Evolutionary conservation across 2,329 filamentous ascomycete genomes (phyloP), one percentile per base, ranked within the genome.

Genomic region (Fusarium mundagurra): DNA sequence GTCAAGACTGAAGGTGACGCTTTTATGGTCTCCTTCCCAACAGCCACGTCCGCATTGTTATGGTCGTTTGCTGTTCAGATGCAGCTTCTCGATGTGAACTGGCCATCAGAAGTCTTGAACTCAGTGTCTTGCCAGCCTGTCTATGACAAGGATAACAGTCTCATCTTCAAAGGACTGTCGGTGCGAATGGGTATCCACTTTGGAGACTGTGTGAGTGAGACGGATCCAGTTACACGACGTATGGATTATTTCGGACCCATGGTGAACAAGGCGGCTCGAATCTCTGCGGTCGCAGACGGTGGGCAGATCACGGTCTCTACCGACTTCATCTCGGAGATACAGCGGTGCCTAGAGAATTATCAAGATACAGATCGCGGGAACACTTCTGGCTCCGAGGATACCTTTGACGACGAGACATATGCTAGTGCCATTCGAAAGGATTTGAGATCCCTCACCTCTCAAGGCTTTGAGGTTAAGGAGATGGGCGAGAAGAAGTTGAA

Each of bases 171-270:
- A 72, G 96, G 96, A 70, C 85, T 99, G 60, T 98, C 95, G 17
- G 96, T 99, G 47, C 91, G 96, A 67, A 99, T 99, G 96, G 96
- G 96, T 78, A 94, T 97, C 69, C 96, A 99, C 82, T 99, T 93
- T 90, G 96, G 96, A 75, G 92, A 93, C 68, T 96, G 96, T 11
- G 95, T 99, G 77, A 97, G 95, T 81, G 96, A 99, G 83, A 93
- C 93, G 55, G 96, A 99, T 82, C 96, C 96, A 1, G 95, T 99
- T 57, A 99, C 96, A 4, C 93, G 95, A 66, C 94, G 96, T 72
- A 99, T 99, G 96, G 96, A 99, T 79, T 99, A 99, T 84, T 99
- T 98, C 81, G 96, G 96, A 1, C 96, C 96, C 20, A 99, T 99
- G 95, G 96, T 99, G 79, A 99, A 99, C 84, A 95, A 97, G 80